Base-by-base conservation (phyloP, 345 rosid genomes). In the Hypericum androsaemum region DNA sequence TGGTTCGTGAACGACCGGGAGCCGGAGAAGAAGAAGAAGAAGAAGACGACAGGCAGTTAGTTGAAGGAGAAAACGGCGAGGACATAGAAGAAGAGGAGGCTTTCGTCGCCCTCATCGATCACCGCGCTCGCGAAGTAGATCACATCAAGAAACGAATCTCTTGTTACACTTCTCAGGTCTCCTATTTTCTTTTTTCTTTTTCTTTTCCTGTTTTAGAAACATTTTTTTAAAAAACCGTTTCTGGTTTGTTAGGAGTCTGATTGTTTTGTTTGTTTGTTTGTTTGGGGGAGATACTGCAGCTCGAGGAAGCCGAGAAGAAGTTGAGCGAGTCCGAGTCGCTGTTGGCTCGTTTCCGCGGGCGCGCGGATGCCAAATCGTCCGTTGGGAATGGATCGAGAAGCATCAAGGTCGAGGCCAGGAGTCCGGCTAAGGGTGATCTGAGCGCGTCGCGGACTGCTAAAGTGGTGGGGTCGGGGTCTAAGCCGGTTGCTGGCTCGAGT, bases 101-200 rank as follows among this genome's bases (percentile, higher is more conserved):
- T 36, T 70, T 89, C 45, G 66, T 83, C 5, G 94, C 97, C 64
- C 57, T 85, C 63, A 77, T 81, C 56, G 89, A 81, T 5, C 92
- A 89, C 59, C 89, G 97, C 17, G 40, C 76, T 16, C 72, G 57
- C 43, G 84, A 89, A 71, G 80, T 80, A 42, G 66, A 81, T 14
- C 81, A 79, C 61, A 83, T 83, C 59, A 66, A 56, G 17, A 69
- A 54, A 11, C 95, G 88, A 49, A 62, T 89, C 50, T 38, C 82
- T 58, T 81, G 79, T 66, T 89, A 85, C 78, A 68, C 59, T 41
- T 66, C 84, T 67, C 84, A 83, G 43, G 43, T 37, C 8, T 9
- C 17, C 38, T 42, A 39, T 11, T 15, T 42, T 14, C 11, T 1
- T 14, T 44, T 16, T 37, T 53, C 12, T 13, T 41, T 11, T n/a